phyloP scores from a whole-genome alignment of 176 grass and related monocot species.

The Musa troglodytarum region DNA sequence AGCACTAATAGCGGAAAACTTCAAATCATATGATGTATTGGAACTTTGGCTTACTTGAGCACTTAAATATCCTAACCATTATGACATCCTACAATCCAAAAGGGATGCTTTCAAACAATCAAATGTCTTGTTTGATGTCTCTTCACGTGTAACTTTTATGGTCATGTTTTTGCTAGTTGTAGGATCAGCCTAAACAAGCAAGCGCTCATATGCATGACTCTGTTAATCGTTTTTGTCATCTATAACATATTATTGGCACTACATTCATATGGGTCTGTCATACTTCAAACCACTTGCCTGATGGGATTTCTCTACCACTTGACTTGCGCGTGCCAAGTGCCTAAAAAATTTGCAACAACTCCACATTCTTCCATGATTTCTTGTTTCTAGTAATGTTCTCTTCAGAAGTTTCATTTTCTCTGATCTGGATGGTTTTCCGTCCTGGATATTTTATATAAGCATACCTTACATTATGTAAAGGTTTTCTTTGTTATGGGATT shows the following conservation, averaged over 20 bases:
- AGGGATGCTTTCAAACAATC: not conserved
- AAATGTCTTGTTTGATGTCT: not conserved
- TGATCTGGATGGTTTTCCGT: too few relatives aligned
- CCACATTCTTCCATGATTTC: too few relatives aligned
- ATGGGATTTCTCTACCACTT: not conserved
- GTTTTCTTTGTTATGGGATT: too few relatives aligned
- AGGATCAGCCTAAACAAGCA: not conserved
- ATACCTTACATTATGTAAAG: too few relatives aligned
- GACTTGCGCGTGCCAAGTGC: not conserved
- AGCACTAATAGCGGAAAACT: not conserved
- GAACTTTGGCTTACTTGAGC: not conserved
- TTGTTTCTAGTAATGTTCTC: too few relatives aligned
- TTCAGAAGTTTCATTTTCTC: too few relatives aligned
- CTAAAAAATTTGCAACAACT: too few relatives aligned
- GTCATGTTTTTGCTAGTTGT: not conserved
- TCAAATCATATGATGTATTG: not conserved
- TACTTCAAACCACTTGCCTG: too few relatives aligned
- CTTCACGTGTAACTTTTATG: not conserved
- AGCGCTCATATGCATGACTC: not conserved
- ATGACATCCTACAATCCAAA: not conserved
- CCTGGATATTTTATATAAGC: too few relatives aligned
- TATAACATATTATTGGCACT: too few relatives aligned
- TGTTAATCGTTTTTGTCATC: not conserved
- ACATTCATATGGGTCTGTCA: too few relatives aligned
- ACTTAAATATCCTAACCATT: not conserved